These are phyloP conservation scores for Sphaerosporella brunnea DNA, from an alignment of 495 filamentous ascomycete species.

Conservation along the genomic window DNA sequence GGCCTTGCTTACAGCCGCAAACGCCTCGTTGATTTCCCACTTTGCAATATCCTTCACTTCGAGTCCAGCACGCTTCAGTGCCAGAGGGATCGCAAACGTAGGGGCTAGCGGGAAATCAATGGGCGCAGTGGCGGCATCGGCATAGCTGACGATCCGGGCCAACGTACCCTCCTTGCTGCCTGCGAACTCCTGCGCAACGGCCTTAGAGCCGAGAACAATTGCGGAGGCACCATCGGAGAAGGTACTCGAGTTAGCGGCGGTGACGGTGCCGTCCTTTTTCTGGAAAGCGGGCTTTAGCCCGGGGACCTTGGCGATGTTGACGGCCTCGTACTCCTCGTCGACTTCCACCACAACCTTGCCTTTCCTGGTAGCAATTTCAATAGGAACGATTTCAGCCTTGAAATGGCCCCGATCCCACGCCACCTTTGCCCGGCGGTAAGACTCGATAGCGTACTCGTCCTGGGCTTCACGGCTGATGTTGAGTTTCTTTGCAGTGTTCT, in stretches of 20 bases:
- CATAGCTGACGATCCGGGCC: slow-evolving; percentile 65
- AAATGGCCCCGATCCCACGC: slow-evolving; percentile 74
- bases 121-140: slow-evolving; percentile 82
- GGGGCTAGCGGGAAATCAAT: slow-evolving; percentile 93
- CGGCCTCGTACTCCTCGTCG: slow-evolving; percentile 73
- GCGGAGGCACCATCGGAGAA: slow-evolving; percentile 91
- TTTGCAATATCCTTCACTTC: slow-evolving; percentile 72
- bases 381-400: slow-evolving; percentile 68
- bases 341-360: slow-evolving; percentile 59
- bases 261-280: slow-evolving; percentile 74
- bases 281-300: slow-evolving; percentile 83
- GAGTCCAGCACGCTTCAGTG: slow-evolving; percentile 74
- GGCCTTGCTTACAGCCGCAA: slow-evolving; percentile 88
- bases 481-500: slow-evolving; percentile 80
- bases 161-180: slow-evolving; percentile 47
- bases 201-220: slow-evolving; percentile 64
- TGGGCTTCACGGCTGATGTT: slow-evolving; percentile 64
- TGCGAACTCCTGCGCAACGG: slow-evolving; percentile 59
- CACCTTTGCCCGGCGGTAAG: slow-evolving; percentile 69
- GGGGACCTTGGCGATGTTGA: slow-evolving; percentile 69
- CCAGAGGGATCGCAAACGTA: slow-evolving; percentile 77
- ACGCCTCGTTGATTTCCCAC: slow-evolving; percentile 98
- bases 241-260: slow-evolving; percentile 78
- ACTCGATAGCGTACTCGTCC: slow-evolving; percentile 75
- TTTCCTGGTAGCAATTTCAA: slow-evolving; percentile 68